A percentile compares a stretch with the other conserved stretches of the same genome.
Conservation (phyloP, 2,329 filamentous ascomycete species). For the Alternaria dauci region DNA sequence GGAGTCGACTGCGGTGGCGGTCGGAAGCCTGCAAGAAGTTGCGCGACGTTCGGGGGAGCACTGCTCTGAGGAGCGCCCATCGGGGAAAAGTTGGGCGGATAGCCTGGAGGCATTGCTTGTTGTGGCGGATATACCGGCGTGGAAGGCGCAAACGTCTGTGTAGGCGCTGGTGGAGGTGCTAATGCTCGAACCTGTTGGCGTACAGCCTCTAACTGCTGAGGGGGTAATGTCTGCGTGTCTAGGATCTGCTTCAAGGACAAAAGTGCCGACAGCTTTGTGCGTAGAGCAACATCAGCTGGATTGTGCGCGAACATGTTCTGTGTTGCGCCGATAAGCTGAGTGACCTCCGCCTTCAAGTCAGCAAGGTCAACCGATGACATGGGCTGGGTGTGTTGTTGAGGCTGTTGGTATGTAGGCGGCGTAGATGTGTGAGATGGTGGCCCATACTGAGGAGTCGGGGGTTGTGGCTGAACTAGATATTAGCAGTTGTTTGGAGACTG, state of each 20-base stretch:
- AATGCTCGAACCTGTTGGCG: constrained; percentile 85
- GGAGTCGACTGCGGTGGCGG: constrained; percentile 31
- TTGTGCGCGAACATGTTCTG: constrained; percentile 78
- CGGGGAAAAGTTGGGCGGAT: constrained; percentile 30
- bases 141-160: constrained; percentile 46
- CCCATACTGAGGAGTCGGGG: constrained; percentile 39
- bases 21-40: constrained; percentile 40
- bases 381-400: constrained; percentile 40
- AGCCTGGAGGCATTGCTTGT: constrained; percentile 27
- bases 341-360: constrained; percentile 82
- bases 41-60: constrained; percentile 39
- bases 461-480: constrained; percentile 24
- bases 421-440: constrained; percentile 31
- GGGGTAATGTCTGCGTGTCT: constrained; percentile 77
- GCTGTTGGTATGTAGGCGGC: constrained; percentile 43
- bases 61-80: constrained; percentile 28
- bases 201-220: constrained; percentile 83
- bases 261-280: constrained; percentile 83
- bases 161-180: constrained; percentile 65
- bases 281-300: constrained; percentile 77
- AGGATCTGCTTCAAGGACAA: constrained; percentile 84
- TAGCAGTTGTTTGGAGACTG: constrained; percentile 4
- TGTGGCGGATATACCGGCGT: constrained; percentile 43
- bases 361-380: constrained; percentile 56
- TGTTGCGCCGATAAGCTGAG: constrained; percentile 76